Percentiles rank a stretch among this genome's conserved stretches.
These are phyloP conservation scores for Marasmius oreades DNA, from an alignment of 1,284 basidiomycete genomes.

Conservation along the genomic window DNA sequence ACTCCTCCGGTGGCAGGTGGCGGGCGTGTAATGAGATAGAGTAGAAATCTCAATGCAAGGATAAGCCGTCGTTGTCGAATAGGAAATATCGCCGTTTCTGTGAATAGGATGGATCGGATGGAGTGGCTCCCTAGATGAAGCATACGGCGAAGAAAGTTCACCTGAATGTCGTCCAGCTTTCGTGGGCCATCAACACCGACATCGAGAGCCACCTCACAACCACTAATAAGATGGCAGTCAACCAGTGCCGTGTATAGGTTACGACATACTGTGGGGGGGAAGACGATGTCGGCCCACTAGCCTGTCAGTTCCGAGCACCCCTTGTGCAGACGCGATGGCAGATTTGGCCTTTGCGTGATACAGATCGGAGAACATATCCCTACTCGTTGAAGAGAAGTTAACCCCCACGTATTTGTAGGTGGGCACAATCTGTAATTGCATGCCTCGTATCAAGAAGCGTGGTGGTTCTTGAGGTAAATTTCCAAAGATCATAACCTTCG, in stretches of 20 bases:
- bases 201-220: slow-evolving; percentile 25
- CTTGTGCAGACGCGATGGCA: slow-evolving; percentile 20
- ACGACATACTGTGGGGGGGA: slow-evolving; percentile 11
- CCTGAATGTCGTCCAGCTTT: slow-evolving; percentile 18
- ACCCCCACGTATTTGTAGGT: slow-evolving; percentile 22
- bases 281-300: slow-evolving; percentile 19
- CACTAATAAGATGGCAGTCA: slow-evolving; percentile 28
- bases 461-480: not conserved
- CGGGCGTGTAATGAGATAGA: not conserved
- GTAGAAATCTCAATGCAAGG: slow-evolving; percentile 6
- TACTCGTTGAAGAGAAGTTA: slow-evolving; percentile 6
- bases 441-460: not conserved
- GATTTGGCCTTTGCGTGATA: no score
- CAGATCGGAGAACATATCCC: slow-evolving; percentile 19
- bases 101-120: slow-evolving; percentile 16
- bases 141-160: slow-evolving; percentile 17
- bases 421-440: not conserved
- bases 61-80: slow-evolving; percentile 14
- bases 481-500: not conserved
- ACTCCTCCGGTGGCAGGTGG: not conserved
- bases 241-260: slow-evolving; percentile 25
- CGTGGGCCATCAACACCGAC: slow-evolving; percentile 7
- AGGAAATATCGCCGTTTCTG: slow-evolving; percentile 23
- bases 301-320: slow-evolving; percentile 16
- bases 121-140: slow-evolving; percentile 18